These are phyloP conservation scores for Syncephalastrum monosporum DNA, from an alignment of 371 early-diverging fungal species.

Conservation along the genomic window DNA sequence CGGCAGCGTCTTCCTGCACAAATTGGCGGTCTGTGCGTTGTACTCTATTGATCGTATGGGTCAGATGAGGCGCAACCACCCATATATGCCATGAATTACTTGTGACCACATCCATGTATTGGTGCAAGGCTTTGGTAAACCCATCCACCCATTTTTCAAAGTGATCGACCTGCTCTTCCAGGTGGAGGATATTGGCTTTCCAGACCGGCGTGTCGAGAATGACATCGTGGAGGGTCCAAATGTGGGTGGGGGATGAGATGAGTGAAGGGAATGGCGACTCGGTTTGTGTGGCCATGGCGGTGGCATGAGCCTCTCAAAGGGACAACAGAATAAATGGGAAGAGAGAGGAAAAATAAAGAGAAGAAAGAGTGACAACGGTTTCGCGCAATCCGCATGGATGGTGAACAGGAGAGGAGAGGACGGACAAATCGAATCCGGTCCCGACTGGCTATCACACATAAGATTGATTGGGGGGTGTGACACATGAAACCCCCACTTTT, in stretches of 20 bases:
- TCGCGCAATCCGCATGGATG: too few relatives aligned
- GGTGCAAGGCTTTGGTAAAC: constrained; percentile 38
- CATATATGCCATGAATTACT: constrained; percentile 24
- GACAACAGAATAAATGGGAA: neutral
- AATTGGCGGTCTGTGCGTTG: constrained; percentile 30
- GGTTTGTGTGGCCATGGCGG: neutral
- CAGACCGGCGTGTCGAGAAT: constrained; percentile 67
- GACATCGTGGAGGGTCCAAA: constrained; percentile 45
- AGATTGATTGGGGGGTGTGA: too few relatives aligned
- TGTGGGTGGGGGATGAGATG: constrained; percentile 31
- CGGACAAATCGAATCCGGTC: too few relatives aligned
- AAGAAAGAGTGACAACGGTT: neutral
- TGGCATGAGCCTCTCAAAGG: neutral
- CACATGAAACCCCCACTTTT: too few relatives aligned
- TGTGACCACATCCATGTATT: constrained; percentile 40
- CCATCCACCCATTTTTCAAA: constrained; percentile 64
- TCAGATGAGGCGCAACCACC: neutral
- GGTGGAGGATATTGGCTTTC: constrained; percentile 58
- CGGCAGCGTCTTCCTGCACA: constrained; percentile 33
- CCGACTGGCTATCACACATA: too few relatives aligned
- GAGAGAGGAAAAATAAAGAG: constrained; percentile 1
- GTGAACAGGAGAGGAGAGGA: too few relatives aligned
- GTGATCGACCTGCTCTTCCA: constrained; percentile 71
- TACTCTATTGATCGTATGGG: constrained; percentile 20
- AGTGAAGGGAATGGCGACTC: constrained; percentile 11